Conservation (phyloP, 352 stramenopile species). For the Globisporangium megalacanthum region DNA sequence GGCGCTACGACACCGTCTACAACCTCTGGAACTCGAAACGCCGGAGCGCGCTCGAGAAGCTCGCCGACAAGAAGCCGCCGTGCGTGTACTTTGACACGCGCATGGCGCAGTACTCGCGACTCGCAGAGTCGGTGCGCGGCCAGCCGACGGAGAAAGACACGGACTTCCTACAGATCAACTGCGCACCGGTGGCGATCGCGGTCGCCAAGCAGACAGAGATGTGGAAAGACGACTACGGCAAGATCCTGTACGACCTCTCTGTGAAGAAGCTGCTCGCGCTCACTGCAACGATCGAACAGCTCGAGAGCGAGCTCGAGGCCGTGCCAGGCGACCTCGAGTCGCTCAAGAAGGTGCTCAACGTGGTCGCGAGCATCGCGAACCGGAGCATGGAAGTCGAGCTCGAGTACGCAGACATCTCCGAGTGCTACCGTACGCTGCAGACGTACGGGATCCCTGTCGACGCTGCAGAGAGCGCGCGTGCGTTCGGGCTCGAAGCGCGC, state of each 20-base stretch:
- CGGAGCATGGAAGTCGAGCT: constrained; percentile 94
- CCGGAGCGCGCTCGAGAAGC: constrained; percentile 86
- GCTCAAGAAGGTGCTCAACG: constrained; percentile 94
- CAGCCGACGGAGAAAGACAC: constrained; percentile 92
- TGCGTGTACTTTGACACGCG: constrained; percentile 94
- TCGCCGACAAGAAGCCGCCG: constrained; percentile 89
- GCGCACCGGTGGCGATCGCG: constrained; percentile 77
- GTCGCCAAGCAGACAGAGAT: constrained; percentile 91
- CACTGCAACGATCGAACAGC: constrained; percentile 64
- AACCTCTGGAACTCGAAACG: constrained; percentile 94
- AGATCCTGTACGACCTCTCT: constrained; percentile 87
- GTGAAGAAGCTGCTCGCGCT: constrained; percentile 78
- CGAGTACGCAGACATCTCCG: constrained; percentile 90
- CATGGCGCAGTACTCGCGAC: constrained; percentile 86
- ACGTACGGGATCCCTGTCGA: constrained; percentile 83
- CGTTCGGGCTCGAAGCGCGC: constrained; percentile 71
- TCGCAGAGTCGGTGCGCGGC: constrained; percentile 85
- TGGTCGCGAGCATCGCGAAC: constrained; percentile 79
- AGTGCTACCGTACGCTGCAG: constrained; percentile 87
- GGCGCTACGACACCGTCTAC: constrained; percentile 92
- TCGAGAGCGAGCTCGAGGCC: constrained; percentile 74
- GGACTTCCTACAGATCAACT: constrained; percentile 95
- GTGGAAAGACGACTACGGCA: constrained; percentile 94
- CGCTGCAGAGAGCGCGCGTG: constrained; percentile 46
- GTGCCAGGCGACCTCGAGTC: constrained; percentile 86